Percentiles rank a stretch among this genome's conserved stretches.
These are phyloP conservation scores for Dendryphion nanum DNA, from an alignment of 2,329 filamentous ascomycete species.

Conservation along the genomic window DNA sequence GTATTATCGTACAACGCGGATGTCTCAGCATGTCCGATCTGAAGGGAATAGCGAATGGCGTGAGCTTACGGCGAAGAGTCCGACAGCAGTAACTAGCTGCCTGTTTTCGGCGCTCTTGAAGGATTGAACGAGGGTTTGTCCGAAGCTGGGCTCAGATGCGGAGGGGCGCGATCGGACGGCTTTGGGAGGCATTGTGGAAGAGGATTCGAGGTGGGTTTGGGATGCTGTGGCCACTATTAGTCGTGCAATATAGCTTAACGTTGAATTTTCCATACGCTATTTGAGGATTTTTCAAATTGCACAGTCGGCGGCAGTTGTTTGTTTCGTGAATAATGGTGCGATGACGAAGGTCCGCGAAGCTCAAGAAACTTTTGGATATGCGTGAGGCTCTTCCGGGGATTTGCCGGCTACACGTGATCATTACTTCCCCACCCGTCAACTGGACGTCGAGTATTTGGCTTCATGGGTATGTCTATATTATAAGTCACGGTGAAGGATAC, in stretches of 20 bases:
- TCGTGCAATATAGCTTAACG: no score
- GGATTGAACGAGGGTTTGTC: constrained; percentile 38
- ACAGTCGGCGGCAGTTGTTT: no score
- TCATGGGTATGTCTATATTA: no score
- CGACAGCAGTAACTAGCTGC: constrained; percentile 47
- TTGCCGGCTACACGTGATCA: constrained; percentile 1
- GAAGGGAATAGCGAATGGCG: neutral
- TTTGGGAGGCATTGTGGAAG: constrained; percentile 29
- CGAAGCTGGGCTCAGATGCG: constrained; percentile 39
- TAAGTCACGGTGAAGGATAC: no score
- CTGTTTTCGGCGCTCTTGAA: constrained; percentile 51
- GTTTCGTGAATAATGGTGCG: neutral
- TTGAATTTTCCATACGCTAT: no score
- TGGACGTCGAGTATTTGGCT: no score
- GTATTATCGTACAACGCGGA: no score
- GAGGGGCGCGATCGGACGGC: constrained; percentile 24
- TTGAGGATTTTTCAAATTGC: neutral
- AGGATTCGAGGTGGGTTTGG: constrained; percentile 3
- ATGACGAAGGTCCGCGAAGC: constrained; percentile 14
- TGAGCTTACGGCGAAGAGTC: constrained; percentile 50
- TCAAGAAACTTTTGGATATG: constrained; percentile 24
- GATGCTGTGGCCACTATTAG: neutral
- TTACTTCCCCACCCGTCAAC: no score
- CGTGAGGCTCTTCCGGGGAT: constrained; percentile 1
- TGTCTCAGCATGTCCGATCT: neutral